Evolutionary conservation across 2,329 filamentous ascomycete species (phyloP).

Genomic region (Domatiomyces catenatus): DNA sequence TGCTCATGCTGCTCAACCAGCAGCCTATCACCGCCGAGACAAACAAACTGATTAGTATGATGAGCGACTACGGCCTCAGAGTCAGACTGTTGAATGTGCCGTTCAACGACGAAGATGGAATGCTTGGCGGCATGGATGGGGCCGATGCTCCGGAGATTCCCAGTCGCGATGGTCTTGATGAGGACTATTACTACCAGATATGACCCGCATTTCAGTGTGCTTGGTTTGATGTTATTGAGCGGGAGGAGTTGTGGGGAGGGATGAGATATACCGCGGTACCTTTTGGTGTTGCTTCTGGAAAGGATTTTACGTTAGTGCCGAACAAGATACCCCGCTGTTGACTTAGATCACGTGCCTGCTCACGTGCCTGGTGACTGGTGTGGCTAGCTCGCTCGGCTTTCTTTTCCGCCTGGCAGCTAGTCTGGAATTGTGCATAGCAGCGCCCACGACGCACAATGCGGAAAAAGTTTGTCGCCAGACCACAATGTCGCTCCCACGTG

Average conservation of each 20-base stretch:
- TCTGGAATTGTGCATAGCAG: background rate
- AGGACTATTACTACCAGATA: slow-evolving; percentile 77
- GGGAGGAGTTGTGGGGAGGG: background rate
- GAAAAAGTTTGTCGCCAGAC: background rate
- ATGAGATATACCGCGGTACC: background rate
- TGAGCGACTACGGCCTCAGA: slow-evolving; percentile 82
- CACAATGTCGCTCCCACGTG: background rate
- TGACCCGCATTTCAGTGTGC: slow-evolving; percentile 4
- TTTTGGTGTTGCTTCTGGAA: background rate
- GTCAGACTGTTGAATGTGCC: slow-evolving; percentile 83
- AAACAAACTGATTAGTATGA: slow-evolving; percentile 69
- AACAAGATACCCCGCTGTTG: background rate
- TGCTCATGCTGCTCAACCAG: slow-evolving; percentile 89
- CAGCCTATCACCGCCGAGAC: slow-evolving; percentile 95
- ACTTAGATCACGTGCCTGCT: background rate
- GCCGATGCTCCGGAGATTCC: slow-evolving; percentile 54
- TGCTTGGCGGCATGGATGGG: slow-evolving; percentile 40
- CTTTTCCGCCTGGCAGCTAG: background rate
- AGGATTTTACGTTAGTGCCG: background rate
- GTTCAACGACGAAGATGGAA: slow-evolving; percentile 61
- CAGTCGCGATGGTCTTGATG: slow-evolving; percentile 68
- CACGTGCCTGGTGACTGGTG: background rate
- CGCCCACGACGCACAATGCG: too few relatives aligned
- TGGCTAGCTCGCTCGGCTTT: background rate
- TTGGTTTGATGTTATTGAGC: background rate